Conservation (phyloP, 371 early-diverging fungal species). For the Homolaphlyctis polyrhiza region DNA sequence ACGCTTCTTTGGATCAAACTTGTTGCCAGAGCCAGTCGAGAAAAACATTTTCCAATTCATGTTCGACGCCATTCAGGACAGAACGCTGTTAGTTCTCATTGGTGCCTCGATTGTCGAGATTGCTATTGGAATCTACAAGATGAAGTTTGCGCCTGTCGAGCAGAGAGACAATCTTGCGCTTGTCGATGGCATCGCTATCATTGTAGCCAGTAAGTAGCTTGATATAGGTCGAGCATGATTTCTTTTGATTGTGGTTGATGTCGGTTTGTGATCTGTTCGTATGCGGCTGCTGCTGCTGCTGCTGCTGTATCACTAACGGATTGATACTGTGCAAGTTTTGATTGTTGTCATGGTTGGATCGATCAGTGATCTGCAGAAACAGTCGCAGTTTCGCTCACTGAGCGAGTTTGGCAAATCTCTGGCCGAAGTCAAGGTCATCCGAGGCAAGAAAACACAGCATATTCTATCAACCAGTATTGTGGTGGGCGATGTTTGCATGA, state of each 20-base stretch:
- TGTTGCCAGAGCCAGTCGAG: conserved; percentile 11
- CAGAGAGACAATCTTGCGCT: conserved; percentile 42
- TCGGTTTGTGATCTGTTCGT: too few species aligned
- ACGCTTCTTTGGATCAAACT: conserved; percentile 12
- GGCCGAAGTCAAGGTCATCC: conserved; percentile 19
- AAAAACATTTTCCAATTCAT: conserved; percentile 20
- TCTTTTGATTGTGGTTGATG: too few species aligned
- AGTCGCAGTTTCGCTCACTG: conserved; percentile 76
- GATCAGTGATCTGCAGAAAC: conserved; percentile 81
- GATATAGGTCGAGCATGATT: too few species aligned
- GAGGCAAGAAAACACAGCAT: conserved; percentile 13
- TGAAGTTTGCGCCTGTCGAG: conserved; percentile 11
- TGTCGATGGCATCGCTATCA: conserved; percentile 84
- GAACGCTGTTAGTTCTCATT: conserved; percentile 48
- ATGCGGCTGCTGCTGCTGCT: neutral
- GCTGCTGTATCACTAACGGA: too few species aligned
- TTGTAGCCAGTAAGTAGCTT: conserved; percentile 52
- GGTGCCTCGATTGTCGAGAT: conserved; percentile 70
- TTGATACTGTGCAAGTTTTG: conserved; percentile 53
- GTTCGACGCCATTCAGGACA: conserved; percentile 41
- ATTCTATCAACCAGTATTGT: conserved; percentile 19
- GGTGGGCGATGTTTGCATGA: conserved; percentile 45
- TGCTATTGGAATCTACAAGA: conserved; percentile 60
- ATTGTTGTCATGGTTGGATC: conserved; percentile 72
- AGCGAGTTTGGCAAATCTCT: conserved; percentile 49